Percentiles rank a stretch among this genome's conserved stretches.
These are phyloP conservation scores for Solanum bulbocastanum DNA, from an alignment of 257 asterid species.

Conservation along the genomic window DNA sequence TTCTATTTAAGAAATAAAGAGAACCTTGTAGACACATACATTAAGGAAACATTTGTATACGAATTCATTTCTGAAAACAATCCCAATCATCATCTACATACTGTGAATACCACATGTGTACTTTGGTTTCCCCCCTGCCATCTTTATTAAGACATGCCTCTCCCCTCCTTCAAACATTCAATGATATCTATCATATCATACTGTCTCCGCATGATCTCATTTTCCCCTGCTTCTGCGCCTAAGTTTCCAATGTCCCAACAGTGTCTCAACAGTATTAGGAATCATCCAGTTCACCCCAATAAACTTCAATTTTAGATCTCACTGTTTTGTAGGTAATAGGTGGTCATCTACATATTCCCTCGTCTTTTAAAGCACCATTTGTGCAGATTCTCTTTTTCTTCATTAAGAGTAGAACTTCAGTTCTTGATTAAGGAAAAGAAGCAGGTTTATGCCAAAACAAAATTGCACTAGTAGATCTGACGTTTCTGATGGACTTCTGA, in stretches of 20 bases:
- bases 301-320: not conserved
- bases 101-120: not conserved
- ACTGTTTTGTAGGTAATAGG: not conserved
- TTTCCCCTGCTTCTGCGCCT: not conserved
- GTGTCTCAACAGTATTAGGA: not conserved
- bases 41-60: not conserved
- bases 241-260: not conserved
- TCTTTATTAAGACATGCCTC: not conserved
- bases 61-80: not conserved
- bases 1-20: not conserved
- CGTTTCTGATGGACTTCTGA: not conserved
- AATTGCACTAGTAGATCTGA: not conserved
- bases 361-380: not conserved
- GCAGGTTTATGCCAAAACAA: not conserved
- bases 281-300: not conserved
- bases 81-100: not conserved
- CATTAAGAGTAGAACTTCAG: not conserved
- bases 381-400: not conserved
- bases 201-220: not conserved
- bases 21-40: not conserved
- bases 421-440: not conserved
- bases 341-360: not conserved
- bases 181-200: not conserved
- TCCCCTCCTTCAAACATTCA: not conserved
- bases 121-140: not conserved